These are phyloP conservation scores for Globisporangium cylindrosporum DNA, from an alignment of 352 stramenopile species.

Conservation along the genomic window DNA sequence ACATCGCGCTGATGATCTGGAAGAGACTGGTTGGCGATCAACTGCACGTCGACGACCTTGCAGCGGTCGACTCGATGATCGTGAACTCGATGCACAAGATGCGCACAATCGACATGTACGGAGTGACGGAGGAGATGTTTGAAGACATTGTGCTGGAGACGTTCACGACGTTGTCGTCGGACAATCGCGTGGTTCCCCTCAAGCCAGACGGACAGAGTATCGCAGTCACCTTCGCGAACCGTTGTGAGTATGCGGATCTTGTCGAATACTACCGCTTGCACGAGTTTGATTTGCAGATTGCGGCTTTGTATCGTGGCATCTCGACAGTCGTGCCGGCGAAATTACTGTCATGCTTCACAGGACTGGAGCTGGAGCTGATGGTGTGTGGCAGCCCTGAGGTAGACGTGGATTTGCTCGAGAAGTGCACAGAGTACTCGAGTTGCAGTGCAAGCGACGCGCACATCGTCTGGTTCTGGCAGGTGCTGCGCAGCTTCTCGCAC, in stretches of 20 bases:
- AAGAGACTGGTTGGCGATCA: constrained; percentile 82
- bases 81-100: constrained; percentile 88
- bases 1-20: constrained; percentile 87
- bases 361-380: constrained; percentile 77
- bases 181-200: constrained; percentile 78
- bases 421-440: constrained; percentile 86
- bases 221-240: constrained; percentile 77
- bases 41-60: constrained; percentile 77
- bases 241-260: constrained; percentile 76
- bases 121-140: constrained; percentile 86
- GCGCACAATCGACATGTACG: constrained; percentile 67
- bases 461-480: constrained; percentile 87
- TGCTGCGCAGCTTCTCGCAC: constrained; percentile 71
- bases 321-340: constrained; percentile 72
- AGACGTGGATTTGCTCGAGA: constrained; percentile 76
- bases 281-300: constrained; percentile 65
- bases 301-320: constrained; percentile 53
- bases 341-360: constrained; percentile 78
- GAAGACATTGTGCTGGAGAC: constrained; percentile 90
- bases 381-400: constrained; percentile 83
- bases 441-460: constrained; percentile 69
- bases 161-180: constrained; percentile 87
- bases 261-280: constrained; percentile 78
- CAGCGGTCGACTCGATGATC: constrained; percentile 81
- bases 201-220: constrained; percentile 56